Percentiles rank a stretch among this genome's conserved stretches.
Evolutionary conservation across 2,329 filamentous ascomycete genomes (phyloP).

Genomic region (Diplodia sapinea): DNA sequence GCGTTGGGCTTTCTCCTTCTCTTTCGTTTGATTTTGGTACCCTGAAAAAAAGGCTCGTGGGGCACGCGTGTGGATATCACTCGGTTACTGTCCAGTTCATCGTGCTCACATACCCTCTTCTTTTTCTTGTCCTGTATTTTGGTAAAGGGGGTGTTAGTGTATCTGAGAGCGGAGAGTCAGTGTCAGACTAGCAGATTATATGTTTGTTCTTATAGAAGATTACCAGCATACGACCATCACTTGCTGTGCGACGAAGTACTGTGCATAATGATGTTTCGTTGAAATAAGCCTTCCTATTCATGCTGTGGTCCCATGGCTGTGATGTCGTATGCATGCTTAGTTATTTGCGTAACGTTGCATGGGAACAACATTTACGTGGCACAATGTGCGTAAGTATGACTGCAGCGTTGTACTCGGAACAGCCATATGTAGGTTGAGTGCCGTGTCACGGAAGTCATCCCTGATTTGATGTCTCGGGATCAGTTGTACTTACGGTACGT

Average conservation of each 20-base stretch:
- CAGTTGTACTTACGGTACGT: not conserved
- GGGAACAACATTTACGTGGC: not conserved
- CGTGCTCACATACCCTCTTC: slow-evolving; percentile 5
- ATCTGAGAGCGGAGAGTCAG: not conserved
- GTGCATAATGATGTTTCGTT: not conserved
- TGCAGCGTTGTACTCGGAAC: not conserved
- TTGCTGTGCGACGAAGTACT: not conserved
- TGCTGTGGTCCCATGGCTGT: not conserved
- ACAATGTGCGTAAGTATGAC: not conserved
- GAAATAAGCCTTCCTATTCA: not conserved
- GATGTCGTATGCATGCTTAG: not conserved
- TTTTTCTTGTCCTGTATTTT: not conserved
- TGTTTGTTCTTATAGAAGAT: not conserved
- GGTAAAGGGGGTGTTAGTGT: not conserved
- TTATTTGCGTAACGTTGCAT: not conserved
- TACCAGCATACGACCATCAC: not conserved
- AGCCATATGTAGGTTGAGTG: not conserved
- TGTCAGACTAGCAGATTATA: not conserved
- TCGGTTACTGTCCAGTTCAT: not conserved
- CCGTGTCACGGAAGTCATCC: not conserved
- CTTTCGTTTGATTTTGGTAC: not conserved
- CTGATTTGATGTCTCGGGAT: not conserved
- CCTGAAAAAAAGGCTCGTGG: slow-evolving; percentile 8
- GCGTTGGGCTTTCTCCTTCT: not conserved
- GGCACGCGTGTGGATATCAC: slow-evolving; percentile 2